Evolutionary conservation across 257 asterid genomes (phyloP).

Genomic region (Mentha longifolia): DNA sequence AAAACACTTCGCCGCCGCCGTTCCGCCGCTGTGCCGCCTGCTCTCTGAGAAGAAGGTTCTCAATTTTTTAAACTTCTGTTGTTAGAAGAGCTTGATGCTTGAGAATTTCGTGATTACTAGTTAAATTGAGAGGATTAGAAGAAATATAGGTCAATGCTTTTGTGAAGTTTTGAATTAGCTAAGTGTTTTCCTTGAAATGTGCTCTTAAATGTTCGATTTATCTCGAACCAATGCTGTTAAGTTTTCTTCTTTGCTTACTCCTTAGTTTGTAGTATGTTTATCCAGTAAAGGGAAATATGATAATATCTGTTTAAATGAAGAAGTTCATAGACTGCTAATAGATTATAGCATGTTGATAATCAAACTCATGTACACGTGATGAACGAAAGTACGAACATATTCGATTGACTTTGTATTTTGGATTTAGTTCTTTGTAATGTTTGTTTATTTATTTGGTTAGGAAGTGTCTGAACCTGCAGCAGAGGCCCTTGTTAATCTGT

Average conservation of each 20-base stretch:
- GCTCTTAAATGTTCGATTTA: not conserved
- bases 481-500: conserved; percentile 88
- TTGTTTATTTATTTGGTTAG: conserved; percentile 46
- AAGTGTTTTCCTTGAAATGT: not conserved
- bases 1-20: conserved; percentile 50
- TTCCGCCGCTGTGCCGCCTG: conserved; percentile 68
- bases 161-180: not conserved
- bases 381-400: not conserved
- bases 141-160: not conserved
- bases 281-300: not conserved
- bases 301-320: not conserved
- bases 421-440: conserved; percentile 14
- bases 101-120: not conserved
- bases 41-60: conserved; percentile 73
- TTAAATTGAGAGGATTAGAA: not conserved
- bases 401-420: conserved; percentile 43
- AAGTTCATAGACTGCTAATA: not conserved
- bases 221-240: not conserved
- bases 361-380: not conserved
- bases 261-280: conserved; percentile 42
- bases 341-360: not conserved
- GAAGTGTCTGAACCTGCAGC: conserved; percentile 95
- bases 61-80: conserved; percentile 13
- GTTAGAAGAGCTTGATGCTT: conserved; percentile 2
- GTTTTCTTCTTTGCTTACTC: not conserved